phyloP scores from a whole-genome alignment of 2,329 filamentous ascomycete genomes.

The Neobulgaria alba region DNA sequence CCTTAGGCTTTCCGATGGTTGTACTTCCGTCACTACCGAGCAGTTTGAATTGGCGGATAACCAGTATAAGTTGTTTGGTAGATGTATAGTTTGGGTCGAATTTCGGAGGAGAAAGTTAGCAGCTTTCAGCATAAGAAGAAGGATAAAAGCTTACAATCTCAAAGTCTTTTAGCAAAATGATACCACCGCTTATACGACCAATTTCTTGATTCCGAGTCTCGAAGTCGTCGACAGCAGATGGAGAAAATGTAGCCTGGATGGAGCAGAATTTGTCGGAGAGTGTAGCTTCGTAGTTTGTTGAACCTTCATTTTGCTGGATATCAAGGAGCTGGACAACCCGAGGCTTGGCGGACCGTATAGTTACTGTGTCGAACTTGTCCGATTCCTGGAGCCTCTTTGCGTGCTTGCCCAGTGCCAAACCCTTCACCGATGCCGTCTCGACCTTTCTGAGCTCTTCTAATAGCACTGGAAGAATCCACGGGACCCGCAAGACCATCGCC shows the following conservation, averaged over 20 bases:
- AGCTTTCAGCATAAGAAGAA: background rate
- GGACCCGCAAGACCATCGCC: no score
- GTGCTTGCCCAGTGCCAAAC: no score
- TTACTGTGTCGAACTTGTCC: no score
- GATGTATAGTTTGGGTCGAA: background rate
- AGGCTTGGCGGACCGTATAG: no score
- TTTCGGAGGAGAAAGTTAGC: conserved; percentile 13
- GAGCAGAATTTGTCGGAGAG: conserved; percentile 14
- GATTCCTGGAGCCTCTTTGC: no score
- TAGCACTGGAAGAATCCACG: no score
- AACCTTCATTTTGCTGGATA: no score
- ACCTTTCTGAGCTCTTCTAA: no score
- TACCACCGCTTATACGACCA: conserved; percentile 4
- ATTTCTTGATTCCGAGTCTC: conserved; percentile 2
- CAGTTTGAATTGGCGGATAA: conserved; percentile 19
- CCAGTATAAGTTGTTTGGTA: background rate
- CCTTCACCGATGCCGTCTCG: no score
- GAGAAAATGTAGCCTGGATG: no score
- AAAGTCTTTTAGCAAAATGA: conserved; percentile 9
- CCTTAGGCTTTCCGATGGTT: conserved; percentile 21
- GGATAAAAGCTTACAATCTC: conserved; percentile 9
- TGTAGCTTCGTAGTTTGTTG: no score
- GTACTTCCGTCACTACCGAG: conserved; percentile 23
- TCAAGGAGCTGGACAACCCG: no score
- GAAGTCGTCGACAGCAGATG: conserved; percentile 1